These are phyloP conservation scores for Trebouxia gelatinosa DNA, from an alignment of 163 green algal species.

Conservation along the genomic window DNA sequence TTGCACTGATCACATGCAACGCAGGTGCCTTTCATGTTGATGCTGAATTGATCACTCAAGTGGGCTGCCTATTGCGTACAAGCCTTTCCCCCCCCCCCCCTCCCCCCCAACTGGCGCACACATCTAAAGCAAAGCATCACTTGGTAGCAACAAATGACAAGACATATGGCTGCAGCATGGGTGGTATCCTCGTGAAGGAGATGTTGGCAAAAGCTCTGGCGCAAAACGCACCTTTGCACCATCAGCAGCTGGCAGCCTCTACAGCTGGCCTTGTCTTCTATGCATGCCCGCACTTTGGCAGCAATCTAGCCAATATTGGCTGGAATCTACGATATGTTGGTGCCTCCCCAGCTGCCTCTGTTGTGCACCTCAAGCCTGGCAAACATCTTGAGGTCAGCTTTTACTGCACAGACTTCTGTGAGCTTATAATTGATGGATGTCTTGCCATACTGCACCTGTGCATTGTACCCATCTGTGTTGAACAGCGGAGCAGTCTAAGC, in stretches of 20 bases:
- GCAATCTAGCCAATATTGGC: constrained; percentile 75
- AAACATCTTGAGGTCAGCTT: constrained; percentile 59
- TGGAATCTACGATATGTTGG: constrained; percentile 83
- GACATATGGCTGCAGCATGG: constrained; percentile 81
- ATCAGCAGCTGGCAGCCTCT: constrained; percentile 42
- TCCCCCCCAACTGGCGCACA: no score
- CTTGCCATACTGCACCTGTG: not conserved
- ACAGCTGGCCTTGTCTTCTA: constrained; percentile 80
- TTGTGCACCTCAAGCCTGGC: constrained; percentile 71
- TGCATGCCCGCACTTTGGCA: constrained; percentile 83
- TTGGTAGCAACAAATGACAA: no score
- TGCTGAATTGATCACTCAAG: no score
- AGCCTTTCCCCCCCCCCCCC: no score
- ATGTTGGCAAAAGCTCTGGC: constrained; percentile 44
- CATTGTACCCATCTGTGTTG: not conserved
- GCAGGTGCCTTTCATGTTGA: no score
- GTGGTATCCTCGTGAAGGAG: constrained; percentile 79
- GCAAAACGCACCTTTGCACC: constrained; percentile 2
- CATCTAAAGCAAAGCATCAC: no score
- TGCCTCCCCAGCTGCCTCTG: constrained; percentile 62
- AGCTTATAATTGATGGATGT: not conserved
- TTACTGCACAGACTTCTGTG: no score
- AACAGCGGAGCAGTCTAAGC: not conserved
- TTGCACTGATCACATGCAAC: no score
- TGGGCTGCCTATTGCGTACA: no score